Base-by-base conservation (phyloP, 2,329 filamentous ascomycete genomes). In the Monosporascus sp. region DNA sequence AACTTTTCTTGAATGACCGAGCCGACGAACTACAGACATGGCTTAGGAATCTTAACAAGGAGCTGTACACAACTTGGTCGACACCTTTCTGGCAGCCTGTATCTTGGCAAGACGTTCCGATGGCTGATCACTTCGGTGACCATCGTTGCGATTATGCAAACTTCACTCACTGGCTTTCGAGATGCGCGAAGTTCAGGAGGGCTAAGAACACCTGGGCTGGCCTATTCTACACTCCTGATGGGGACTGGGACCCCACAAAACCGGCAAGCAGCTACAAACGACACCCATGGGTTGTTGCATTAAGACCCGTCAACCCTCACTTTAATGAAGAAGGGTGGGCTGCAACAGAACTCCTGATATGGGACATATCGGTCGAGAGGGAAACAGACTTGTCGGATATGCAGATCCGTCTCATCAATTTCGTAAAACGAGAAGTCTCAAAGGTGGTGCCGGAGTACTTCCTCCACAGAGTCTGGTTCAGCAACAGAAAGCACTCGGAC, bases 221-320 rank as follows among this genome's bases (percentile, higher is more conserved):
- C 0, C 60, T 83, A 6, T 84, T 82, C 59, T 80, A 80, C 58
- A 81, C 78, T 0, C 66, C 72, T 17, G 69, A 72, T 7, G 70
- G 67, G 14, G 62, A 65, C 1, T 75, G 72, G 71, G 64, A 72
- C 41, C 52, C 60, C n/a, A 38, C 56, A 22, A 40, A 52, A 48
- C 58, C 63, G 26, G 46, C 60, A n/a, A 27, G 51, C 6, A 54
- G 35, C 14, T 66, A 67, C 22, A 51, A 50, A 17, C 71, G 74
- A 9, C 73, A 76, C 45, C 77, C 81, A 0, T 85, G 80, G 80
- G 57, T 83, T 37, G 77, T 69, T 0, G 60, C 80, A 16, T 74
- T 75, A 53, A 74, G 81, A 11, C 74, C 77, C 0, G 59, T 67
- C 5, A 66, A 76, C n/a, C 66, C 71, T 1, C 69, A 75, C 52